Evolutionary conservation across 805 yeast genomes (phyloP).

Genomic region (Scheffersomyces amazonensis): DNA sequence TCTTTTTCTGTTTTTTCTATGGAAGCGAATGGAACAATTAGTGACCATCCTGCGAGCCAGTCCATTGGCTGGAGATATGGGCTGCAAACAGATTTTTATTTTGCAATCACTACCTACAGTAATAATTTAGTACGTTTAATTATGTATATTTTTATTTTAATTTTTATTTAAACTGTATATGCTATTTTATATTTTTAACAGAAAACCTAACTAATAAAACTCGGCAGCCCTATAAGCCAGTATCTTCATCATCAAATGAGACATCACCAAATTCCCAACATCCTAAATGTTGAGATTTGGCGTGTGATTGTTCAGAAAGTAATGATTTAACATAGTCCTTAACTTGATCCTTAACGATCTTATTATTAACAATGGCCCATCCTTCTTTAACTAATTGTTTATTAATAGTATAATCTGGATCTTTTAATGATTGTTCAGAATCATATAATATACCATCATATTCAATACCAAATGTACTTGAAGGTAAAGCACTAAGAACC

Average conservation of each 20-base stretch:
- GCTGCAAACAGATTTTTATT: no score
- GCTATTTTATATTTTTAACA: no score
- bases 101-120: no score
- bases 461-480: constrained; percentile 40
- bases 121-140: no score
- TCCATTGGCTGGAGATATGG: no score
- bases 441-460: constrained; percentile 55
- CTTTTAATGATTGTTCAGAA: constrained; percentile 49
- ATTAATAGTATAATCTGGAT: constrained; percentile 59
- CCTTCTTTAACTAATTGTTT: constrained; percentile 57
- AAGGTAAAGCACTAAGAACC: constrained; percentile 51
- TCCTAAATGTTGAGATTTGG: constrained; percentile 52
- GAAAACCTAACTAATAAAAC: no score
- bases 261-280: constrained; percentile 80
- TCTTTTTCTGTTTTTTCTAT: no score
- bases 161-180: no score
- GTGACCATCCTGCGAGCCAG: no score
- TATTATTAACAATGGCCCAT: constrained; percentile 52
- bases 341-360: constrained; percentile 18
- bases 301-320: constrained; percentile 42
- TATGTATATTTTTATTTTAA: no score
- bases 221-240: no score
- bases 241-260: constrained; percentile 49
- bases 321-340: constrained; percentile 37
- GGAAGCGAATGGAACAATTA: no score